A percentile compares a stretch with the other conserved stretches of the same genome.
phyloP scores from a whole-genome alignment of 306 rosid genomes.

The Glycyrrhiza uralensis region DNA sequence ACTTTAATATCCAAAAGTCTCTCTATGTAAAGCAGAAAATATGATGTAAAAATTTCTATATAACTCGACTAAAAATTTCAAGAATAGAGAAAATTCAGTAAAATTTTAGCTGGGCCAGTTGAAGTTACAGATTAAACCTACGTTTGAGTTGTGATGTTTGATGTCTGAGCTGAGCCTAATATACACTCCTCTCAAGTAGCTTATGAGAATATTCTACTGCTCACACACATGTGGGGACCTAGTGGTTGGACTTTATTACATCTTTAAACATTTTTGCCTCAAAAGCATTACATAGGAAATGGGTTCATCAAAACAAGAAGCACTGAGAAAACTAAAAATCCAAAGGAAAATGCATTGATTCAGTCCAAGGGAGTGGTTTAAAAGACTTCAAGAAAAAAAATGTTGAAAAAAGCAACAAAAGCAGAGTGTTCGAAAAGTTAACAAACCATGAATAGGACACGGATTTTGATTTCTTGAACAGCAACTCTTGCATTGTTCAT shows the following conservation, averaged over 20 bases:
- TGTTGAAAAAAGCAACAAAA: background rate
- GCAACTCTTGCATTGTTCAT: conserved; percentile 86
- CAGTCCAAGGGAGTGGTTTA: background rate
- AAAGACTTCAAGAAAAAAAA: background rate
- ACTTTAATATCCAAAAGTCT: background rate
- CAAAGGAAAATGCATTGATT: background rate
- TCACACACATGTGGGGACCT: background rate
- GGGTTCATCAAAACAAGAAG: background rate
- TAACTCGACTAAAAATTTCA: background rate
- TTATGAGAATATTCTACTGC: background rate
- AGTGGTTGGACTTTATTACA: background rate
- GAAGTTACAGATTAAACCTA: background rate
- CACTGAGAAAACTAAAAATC: background rate
- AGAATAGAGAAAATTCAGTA: background rate
- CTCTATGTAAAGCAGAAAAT: too few species aligned
- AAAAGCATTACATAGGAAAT: background rate
- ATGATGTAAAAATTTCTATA: background rate
- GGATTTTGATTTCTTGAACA: conserved; percentile 90
- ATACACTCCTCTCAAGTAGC: background rate
- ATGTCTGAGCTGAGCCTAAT: background rate
- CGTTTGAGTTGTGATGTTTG: background rate
- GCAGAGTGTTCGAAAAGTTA: background rate
- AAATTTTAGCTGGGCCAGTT: background rate
- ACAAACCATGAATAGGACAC: conserved; percentile 77
- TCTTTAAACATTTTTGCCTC: background rate